Conservation (phyloP, 2,329 filamentous ascomycete species). For the Fusarium nematophilum region DNA sequence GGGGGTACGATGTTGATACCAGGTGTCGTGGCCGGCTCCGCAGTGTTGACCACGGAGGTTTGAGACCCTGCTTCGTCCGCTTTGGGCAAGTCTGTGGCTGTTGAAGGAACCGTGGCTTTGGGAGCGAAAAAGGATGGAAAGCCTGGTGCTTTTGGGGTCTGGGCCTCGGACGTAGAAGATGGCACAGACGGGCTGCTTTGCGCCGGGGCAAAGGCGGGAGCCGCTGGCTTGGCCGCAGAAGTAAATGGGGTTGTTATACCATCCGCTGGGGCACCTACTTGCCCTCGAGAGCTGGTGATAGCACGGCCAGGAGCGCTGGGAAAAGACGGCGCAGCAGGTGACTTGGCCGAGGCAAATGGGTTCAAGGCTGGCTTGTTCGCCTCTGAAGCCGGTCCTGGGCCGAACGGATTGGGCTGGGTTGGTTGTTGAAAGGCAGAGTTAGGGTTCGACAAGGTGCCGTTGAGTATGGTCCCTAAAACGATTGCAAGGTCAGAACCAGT, state of each 20-base stretch:
- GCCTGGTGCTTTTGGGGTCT: background rate
- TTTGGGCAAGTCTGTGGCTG: slow-evolving; percentile 4
- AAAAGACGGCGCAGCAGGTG: slow-evolving; percentile 11
- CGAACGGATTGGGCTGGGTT: slow-evolving; percentile 39
- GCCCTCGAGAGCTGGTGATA: slow-evolving; percentile 5
- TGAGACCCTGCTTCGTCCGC: background rate
- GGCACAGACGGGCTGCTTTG: slow-evolving; percentile 22
- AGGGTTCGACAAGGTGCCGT: slow-evolving; percentile 32
- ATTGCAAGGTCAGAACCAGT: slow-evolving; percentile 46
- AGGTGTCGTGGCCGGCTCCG: slow-evolving; percentile 21
- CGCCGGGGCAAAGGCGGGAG: background rate
- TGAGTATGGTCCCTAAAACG: slow-evolving; percentile 42
- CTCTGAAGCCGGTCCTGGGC: slow-evolving; percentile 15
- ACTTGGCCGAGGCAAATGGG: slow-evolving; percentile 32
- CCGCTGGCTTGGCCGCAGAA: slow-evolving; percentile 12
- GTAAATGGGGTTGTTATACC: slow-evolving; percentile 31
- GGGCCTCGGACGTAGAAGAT: slow-evolving; percentile 4
- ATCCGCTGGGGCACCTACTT: slow-evolving; percentile 6
- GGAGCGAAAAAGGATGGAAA: slow-evolving; percentile 20
- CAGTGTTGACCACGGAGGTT: background rate
- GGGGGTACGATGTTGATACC: slow-evolving; percentile 25
- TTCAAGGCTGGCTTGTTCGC: slow-evolving; percentile 23
- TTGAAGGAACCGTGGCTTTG: slow-evolving; percentile 2
- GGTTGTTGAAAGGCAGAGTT: slow-evolving; percentile 31
- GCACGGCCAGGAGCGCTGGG: slow-evolving; percentile 10